phyloP scores from a whole-genome alignment of 2,329 filamentous ascomycete species.

The Diaporthe citrichinensis region DNA sequence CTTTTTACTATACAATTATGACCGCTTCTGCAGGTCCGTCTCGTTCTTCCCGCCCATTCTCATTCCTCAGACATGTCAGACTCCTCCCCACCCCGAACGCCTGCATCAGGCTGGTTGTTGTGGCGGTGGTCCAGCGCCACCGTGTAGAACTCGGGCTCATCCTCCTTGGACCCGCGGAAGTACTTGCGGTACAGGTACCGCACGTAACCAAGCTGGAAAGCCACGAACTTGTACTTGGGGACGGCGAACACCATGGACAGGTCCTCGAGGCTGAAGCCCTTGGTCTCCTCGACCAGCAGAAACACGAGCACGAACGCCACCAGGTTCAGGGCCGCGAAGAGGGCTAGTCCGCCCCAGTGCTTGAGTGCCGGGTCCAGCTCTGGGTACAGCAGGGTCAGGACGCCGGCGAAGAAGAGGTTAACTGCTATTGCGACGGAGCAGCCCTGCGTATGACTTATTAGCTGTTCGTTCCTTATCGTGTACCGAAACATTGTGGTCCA shows the following conservation, averaged over 20 bases:
- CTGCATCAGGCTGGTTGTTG: background rate
- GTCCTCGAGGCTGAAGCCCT: constrained; percentile 56
- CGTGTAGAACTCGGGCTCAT: constrained; percentile 38
- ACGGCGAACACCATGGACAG: constrained; percentile 56
- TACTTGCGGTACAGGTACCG: constrained; percentile 30
- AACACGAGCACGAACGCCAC: constrained; percentile 62
- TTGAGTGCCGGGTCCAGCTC: constrained; percentile 45
- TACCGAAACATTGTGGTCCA: too few relatives aligned
- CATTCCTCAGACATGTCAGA: constrained; percentile 14
- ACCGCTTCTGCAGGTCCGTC: background rate
- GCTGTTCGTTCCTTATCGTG: too few relatives aligned
- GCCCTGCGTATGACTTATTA: constrained; percentile 53
- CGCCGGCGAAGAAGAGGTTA: constrained; percentile 62
- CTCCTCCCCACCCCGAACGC: background rate
- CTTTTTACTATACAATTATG: background rate
- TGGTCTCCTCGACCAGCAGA: constrained; percentile 60
- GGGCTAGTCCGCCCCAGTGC: constrained; percentile 55
- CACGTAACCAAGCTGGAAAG: constrained; percentile 50
- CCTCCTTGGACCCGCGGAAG: constrained; percentile 1
- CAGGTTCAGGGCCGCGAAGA: constrained; percentile 63
- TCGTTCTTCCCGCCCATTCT: background rate
- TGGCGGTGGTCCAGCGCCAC: constrained; percentile 18
- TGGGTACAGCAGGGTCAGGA: constrained; percentile 60
- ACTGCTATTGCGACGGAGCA: constrained; percentile 62
- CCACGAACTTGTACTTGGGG: constrained; percentile 55